Evolutionary conservation across 2,329 filamentous ascomycete genomes (phyloP), one percentile per base, ranked within the genome.

Genomic region (Talaromyces funiculosus): DNA sequence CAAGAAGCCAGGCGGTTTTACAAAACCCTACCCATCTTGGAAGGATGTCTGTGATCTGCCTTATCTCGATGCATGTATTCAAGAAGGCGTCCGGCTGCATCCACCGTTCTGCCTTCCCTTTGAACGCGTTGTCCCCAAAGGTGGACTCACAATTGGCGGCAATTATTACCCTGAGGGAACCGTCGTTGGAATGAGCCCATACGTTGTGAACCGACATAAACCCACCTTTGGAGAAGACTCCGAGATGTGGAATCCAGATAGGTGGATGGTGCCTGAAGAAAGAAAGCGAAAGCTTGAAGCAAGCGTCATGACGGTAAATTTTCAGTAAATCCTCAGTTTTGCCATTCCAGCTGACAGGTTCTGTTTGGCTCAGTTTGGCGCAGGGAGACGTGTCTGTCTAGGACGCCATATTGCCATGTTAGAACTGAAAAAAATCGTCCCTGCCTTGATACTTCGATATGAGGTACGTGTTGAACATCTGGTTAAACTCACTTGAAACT

Each of bases 171-270:
- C 37, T n/a, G 37, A 4, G 0, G 66, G 67, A 5, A 69, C 67
- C 9, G 63, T 69, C 18, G 58, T 70, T 9, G 68, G 68, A 14
- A 67, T 68, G 40, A 70, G 67, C 40, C 63, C 67, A 3, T 70
- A 61, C 53, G 66, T 69, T n/a, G 54, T 66, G n/a, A 66, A 68
- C 40, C 64, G 65, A 14, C 57, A 64, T 42, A 45, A 63, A 9
- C 37, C 43, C 2, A 63, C 64, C 22, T 70, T 70, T 57, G 68
- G 67, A 3, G 7, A 61, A 8, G 67, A 69, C 45, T 64, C 64
- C 2, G 67, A 68, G 12, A 37, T 64, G 16, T 40, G 37, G 37
- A n/a, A 18, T n/a, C 37, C 37, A 4, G 37, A 40, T 3, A 16
- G 37, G 5, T 40, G 37, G 37, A n/a, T 40, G 37, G 37, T 40